Evolutionary conservation across 2,329 filamentous ascomycete genomes (phyloP).

Genomic region (Dothistroma pini): DNA sequence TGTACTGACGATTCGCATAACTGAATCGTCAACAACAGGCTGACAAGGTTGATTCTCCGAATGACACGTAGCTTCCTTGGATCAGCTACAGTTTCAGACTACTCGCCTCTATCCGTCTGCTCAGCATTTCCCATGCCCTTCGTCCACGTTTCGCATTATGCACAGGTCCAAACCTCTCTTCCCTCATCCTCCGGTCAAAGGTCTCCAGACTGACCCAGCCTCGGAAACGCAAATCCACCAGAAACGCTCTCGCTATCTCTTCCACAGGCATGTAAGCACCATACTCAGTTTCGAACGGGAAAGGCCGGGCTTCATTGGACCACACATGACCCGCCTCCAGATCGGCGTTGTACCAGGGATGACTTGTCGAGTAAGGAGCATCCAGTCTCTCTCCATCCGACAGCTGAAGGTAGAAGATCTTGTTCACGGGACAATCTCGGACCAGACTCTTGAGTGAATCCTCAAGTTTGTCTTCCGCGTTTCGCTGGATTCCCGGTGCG

Average conservation of each 20-base stretch:
- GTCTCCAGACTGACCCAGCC: constrained; percentile 6
- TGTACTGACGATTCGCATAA: too few species aligned
- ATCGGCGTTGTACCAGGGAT: constrained; percentile 3
- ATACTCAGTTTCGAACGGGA: constrained; percentile 6
- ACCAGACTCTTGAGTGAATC: too few species aligned
- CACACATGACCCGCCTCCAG: constrained; percentile 9
- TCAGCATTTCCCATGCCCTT: not conserved
- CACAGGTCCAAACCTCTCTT: not conserved
- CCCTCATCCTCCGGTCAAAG: constrained; percentile 8
- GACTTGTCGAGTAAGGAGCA: too few species aligned
- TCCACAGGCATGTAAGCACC: constrained; percentile 10
- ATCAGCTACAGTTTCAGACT: not conserved
- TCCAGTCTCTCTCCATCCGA: too few species aligned
- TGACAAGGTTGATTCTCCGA: too few species aligned
- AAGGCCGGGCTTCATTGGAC: constrained; percentile 7
- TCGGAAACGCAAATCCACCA: constrained; percentile 4
- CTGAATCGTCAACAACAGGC: too few species aligned
- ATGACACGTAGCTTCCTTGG: too few species aligned
- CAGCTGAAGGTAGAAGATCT: too few species aligned
- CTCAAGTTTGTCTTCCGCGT: too few species aligned
- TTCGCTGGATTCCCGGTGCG: too few species aligned
- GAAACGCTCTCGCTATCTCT: constrained; percentile 2
- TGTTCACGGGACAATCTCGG: too few species aligned
- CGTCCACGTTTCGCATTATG: not conserved
- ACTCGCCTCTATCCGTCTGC: not conserved